phyloP scores from a whole-genome alignment of 305 asterid genomes.

The Rubia occidens region DNA sequence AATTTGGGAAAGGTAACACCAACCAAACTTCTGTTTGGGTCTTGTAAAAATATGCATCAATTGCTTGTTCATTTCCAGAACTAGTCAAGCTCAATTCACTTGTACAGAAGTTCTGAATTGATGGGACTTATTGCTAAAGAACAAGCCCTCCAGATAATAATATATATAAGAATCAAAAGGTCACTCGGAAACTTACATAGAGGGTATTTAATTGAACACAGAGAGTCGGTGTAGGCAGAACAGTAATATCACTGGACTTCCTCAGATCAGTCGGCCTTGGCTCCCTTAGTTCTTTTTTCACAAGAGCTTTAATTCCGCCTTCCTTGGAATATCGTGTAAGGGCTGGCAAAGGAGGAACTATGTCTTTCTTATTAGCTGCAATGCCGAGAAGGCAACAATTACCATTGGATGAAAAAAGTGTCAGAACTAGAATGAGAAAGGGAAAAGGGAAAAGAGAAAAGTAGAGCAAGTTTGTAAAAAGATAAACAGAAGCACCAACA shows the following conservation, averaged over 20 bases:
- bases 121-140: neutral
- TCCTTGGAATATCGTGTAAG: slow-evolving; percentile 84
- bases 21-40: neutral
- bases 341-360: slow-evolving; percentile 82
- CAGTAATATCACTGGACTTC: slow-evolving; percentile 53
- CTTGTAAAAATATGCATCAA: neutral
- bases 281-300: slow-evolving; percentile 77
- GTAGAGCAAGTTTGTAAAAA: neutral
- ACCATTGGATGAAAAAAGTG: slow-evolving; percentile 13
- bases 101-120: neutral
- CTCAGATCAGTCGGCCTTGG: slow-evolving; percentile 64
- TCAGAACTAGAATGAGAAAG: neutral
- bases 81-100: neutral
- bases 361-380: slow-evolving; percentile 92
- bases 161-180: neutral
- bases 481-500: neutral
- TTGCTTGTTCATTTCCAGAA: slow-evolving; percentile 1
- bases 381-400: slow-evolving; percentile 16
- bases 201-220: slow-evolving; percentile 91
- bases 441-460: neutral
- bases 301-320: slow-evolving; percentile 81
- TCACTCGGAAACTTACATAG: slow-evolving; percentile 57
- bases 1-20: neutral
- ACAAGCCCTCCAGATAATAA: neutral
- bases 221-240: slow-evolving; percentile 63